A percentile compares a stretch with the other conserved stretches of the same genome.
Evolutionary conservation across 2,329 filamentous ascomycete species (phyloP).

Genomic region (Xylariales sp.): DNA sequence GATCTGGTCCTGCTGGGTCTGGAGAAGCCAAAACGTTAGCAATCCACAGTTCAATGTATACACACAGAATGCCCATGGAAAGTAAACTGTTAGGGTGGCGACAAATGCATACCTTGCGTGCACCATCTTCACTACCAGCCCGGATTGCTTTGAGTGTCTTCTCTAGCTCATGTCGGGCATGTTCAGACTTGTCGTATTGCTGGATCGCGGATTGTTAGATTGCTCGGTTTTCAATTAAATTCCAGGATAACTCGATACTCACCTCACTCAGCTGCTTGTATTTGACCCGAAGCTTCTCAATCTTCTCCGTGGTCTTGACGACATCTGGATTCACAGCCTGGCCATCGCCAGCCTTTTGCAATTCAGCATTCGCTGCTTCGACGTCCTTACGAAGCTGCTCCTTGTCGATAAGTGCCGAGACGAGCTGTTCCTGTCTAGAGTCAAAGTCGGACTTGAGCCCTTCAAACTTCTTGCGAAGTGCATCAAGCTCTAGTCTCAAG

Average conservation of each 20-base stretch:
- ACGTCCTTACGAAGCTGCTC: slow-evolving; percentile 54
- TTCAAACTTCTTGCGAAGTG: slow-evolving; percentile 47
- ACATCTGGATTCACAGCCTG: slow-evolving; percentile 24
- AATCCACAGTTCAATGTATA: not conserved
- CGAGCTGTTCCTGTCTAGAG: slow-evolving; percentile 54
- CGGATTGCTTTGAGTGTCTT: slow-evolving; percentile 49
- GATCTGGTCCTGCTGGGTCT: slow-evolving; percentile 47
- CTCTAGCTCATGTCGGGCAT: slow-evolving; percentile 52
- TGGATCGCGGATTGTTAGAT: too few relatives aligned
- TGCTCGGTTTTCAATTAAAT: too few relatives aligned
- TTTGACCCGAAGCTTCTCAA: slow-evolving; percentile 52
- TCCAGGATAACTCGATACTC: too few relatives aligned
- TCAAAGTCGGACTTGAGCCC: slow-evolving; percentile 48
- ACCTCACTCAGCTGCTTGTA: slow-evolving; percentile 55
- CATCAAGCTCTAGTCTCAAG: slow-evolving; percentile 53
- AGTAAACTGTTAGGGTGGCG: too few relatives aligned
- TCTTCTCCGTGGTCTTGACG: slow-evolving; percentile 42
- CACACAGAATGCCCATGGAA: too few relatives aligned
- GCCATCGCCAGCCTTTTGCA: slow-evolving; percentile 30
- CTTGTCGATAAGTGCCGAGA: slow-evolving; percentile 56
- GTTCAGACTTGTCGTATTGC: slow-evolving; percentile 56
- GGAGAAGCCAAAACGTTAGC: slow-evolving; percentile 21
- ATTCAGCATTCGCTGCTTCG: slow-evolving; percentile 38
- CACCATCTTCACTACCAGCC: slow-evolving; percentile 42
- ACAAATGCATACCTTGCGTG: too few relatives aligned